Evolutionary conservation across 2,329 filamentous ascomycete species (phyloP).

Genomic region (Pseudocercospora macadamiae): DNA sequence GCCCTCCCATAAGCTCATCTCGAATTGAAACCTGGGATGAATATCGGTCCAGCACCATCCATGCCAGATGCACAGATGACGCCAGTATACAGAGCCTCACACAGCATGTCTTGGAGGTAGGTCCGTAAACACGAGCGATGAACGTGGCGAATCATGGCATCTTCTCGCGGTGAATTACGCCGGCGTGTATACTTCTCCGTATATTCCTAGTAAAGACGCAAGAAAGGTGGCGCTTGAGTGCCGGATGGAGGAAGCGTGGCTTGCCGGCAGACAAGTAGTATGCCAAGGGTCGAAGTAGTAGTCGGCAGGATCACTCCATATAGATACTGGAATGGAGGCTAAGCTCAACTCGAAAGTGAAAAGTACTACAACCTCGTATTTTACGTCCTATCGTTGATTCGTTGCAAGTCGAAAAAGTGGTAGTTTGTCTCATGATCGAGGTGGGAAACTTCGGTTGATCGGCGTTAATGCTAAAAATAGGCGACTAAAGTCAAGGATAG

Average conservation of each 20-base stretch:
- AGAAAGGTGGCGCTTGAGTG: neutral
- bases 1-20: neutral
- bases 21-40: neutral
- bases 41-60: neutral
- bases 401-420: neutral
- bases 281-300: neutral
- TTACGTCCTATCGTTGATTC: neutral
- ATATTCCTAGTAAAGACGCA: neutral
- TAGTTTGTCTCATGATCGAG: neutral
- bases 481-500: neutral
- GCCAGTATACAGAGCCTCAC: neutral
- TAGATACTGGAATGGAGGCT: neutral
- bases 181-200: neutral
- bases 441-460: neutral
- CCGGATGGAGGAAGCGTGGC: neutral
- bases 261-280: neutral
- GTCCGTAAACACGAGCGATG: neutral
- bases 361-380: neutral
- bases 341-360: neutral
- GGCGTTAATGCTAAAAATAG: neutral
- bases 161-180: neutral
- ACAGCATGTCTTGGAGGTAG: neutral
- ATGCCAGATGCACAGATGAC: slow-evolving; percentile 2
- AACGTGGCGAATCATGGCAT: neutral
- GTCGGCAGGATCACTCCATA: neutral